Base-by-base conservation (phyloP, 2,329 filamentous ascomycete genomes). In the Colletotrichum spaethianum region DNA sequence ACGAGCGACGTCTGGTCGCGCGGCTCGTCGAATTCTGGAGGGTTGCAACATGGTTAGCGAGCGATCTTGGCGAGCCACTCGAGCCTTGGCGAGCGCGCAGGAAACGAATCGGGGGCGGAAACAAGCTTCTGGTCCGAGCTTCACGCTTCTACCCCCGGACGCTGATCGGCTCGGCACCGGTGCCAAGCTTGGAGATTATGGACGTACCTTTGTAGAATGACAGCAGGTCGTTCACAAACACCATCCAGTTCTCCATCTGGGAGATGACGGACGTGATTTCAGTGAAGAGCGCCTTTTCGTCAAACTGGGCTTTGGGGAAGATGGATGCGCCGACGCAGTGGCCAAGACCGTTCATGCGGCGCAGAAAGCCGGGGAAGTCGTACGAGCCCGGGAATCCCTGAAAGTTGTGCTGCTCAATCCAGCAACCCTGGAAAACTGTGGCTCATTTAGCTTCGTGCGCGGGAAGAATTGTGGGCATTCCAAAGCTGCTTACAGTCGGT, bases 351-450 rank as follows among this genome's bases (percentile, higher is more conserved):
- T 75, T 76, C 28, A 76, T 67, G 31, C 75, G 75, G 16, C 74
- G 73, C 14, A 75, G 67, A 64, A 76, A 76, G 16, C 68, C 65
- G 31, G 74, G 75, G 46, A 70, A 76, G 48, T 76, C 71, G n/a
- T 48, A 59, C 14, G 73, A 72, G 12, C 73, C 73, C 8, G 52
- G 63, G 26, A 48, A 76, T 11, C 75, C 75, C 20, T 72, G 61
- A 59, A 76, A 75, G 57, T 75, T 75, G 26, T 75, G 59, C 63
- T 76, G 70, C 57, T 76, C 74, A 57, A 76, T 75, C 75, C 74
- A 76, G 67, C 73, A 76, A 9, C 74, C 75, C 36, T 75, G 50
- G 38, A 75, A 75, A 62, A 74, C 57, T 71, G 40, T 38, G 20
- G 23, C 11, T 28, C 62, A 28, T 26, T 59, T 44, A 55, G 33